Evolutionary conservation across 208 protist genomes (phyloP), one percentile per base, ranked within the genome.

Genomic region (Trichomonas vaginalis): DNA sequence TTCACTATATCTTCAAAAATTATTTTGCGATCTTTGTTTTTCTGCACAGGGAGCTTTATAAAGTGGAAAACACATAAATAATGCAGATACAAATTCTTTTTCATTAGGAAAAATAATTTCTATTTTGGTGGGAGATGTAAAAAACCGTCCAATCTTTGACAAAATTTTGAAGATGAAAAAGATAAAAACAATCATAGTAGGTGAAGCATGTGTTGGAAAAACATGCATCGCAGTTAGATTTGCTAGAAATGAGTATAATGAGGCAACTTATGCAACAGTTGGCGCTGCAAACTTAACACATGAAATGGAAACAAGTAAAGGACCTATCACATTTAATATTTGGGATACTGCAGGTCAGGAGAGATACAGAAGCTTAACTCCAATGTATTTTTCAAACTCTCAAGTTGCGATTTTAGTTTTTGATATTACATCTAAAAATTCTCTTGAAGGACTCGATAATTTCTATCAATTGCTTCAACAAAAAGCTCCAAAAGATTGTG

Each of bases 301-400:
- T 47, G 37, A 45, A 21, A 17, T 88, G 14, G 12, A 88, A 47
- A 88, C 82, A 47, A 10, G 10, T 6, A 32, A 27, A 45, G 40
- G 40, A 47, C 2, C 82, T 32, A 23, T 46, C 40, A 14, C 6
- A 32, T 88, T 88, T 42, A 88, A 88, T 32, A 88, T 88, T 23
- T 88, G 82, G 82, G 82, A 88, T 48, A 88, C 82, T 21, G 82
- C 82, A n/a, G 82, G 82, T 9, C 82, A 88, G 47, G 82, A 88
- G 40, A 88, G 40, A 32, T 88, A 88, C 47, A 3, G 82, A 0
- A 88, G 82, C 32, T 47, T 88, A 27, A 40, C 82, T n/a, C 82
- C 82, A 17, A 88, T 88, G 82, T 88, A 88, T 23, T 88, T 88
- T 47, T 47, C 9, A 6, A 40, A 10, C 2, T n/a, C 82, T 46